A percentile compares a stretch with the other conserved stretches of the same genome.
phyloP scores from a whole-genome alignment of 2,329 filamentous ascomycete genomes.

The Colletotrichum viniferum region DNA sequence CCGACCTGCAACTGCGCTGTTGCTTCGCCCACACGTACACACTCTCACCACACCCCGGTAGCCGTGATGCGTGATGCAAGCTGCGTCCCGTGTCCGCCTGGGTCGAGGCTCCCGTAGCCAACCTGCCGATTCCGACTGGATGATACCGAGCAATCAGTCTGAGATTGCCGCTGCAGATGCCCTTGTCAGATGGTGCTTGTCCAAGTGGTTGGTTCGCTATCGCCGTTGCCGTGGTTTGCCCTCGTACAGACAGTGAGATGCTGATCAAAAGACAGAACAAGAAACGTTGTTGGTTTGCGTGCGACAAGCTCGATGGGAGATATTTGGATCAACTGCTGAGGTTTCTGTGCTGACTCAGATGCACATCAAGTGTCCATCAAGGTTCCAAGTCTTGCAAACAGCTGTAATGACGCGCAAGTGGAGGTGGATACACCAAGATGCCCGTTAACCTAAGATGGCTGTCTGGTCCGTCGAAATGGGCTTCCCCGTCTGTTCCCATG shows the following conservation, averaged over 20 bases:
- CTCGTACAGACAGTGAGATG: background rate
- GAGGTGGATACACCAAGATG: conserved; percentile 2
- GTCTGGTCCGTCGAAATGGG: background rate
- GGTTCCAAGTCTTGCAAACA: conserved; percentile 8
- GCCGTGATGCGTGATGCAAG: background rate
- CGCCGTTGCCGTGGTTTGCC: background rate
- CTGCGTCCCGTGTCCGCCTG: background rate
- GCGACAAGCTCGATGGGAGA: background rate
- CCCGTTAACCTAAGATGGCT: background rate
- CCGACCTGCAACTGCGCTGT: background rate
- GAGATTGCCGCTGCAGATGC: background rate
- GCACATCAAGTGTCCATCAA: conserved; percentile 4
- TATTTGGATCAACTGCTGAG: conserved; percentile 9
- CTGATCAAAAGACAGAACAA: background rate
- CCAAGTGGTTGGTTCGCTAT: background rate
- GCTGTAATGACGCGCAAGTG: background rate
- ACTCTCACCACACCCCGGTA: background rate
- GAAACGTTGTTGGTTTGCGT: background rate
- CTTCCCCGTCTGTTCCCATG: background rate
- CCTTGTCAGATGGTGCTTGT: background rate
- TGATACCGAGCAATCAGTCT: background rate
- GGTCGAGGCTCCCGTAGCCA: background rate
- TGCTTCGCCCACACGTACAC: background rate
- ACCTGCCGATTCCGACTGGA: background rate
- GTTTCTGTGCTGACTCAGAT: conserved; percentile 11